Evolutionary conservation across 2,329 filamentous ascomycete genomes (phyloP).

Genomic region (Pseudofabraea citricarpa): DNA sequence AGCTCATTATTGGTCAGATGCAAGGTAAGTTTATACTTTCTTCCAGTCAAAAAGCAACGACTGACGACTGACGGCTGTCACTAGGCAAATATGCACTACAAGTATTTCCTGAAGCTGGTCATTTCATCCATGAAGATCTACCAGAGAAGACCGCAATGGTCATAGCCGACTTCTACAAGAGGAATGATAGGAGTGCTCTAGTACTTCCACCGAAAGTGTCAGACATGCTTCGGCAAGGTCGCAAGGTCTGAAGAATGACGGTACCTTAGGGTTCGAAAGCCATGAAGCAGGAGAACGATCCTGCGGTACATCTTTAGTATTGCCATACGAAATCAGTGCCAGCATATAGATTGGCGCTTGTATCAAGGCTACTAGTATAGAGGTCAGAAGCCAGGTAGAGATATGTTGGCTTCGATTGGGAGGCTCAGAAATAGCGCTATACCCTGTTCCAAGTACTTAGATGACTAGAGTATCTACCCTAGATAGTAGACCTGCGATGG

Average conservation of each 20-base stretch:
- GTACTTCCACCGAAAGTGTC: constrained; percentile 91
- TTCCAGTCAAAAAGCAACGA: neutral
- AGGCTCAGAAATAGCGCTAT: no score
- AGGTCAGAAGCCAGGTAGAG: no score
- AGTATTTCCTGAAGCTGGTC: constrained; percentile 89
- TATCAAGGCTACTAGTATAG: no score
- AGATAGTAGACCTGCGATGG: no score
- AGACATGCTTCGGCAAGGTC: constrained; percentile 60
- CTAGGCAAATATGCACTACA: constrained; percentile 89
- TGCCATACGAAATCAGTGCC: no score
- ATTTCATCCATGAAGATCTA: constrained; percentile 95
- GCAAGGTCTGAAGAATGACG: constrained; percentile 53
- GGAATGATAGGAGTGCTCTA: constrained; percentile 81
- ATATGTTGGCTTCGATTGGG: no score
- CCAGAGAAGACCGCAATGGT: constrained; percentile 84
- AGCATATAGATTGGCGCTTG: no score
- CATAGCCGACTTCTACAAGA: constrained; percentile 83
- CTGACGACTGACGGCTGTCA: constrained; percentile 7
- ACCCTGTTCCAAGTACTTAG: no score
- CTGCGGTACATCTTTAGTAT: no score
- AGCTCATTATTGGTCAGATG: constrained; percentile 95
- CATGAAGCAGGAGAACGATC: no score
- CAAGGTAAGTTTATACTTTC: constrained; percentile 57
- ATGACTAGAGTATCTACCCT: no score
- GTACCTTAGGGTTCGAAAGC: no score